Conservation (phyloP, 305 asterid species). For the Ajuga reptans region DNA sequence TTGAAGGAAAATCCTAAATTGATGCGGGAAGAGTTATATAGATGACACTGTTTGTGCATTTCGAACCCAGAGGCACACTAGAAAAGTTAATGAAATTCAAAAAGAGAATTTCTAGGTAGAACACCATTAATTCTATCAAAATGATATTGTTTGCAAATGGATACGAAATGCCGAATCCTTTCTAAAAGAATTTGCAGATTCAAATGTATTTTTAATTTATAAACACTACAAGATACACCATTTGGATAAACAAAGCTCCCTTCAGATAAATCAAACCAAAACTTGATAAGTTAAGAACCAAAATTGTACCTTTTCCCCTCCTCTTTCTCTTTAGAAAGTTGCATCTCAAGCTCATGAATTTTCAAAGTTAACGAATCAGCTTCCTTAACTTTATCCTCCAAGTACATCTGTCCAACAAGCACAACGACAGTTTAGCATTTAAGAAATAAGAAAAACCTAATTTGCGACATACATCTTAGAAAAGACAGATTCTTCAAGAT, state of each 20-base stretch:
- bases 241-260: neutral
- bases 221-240: neutral
- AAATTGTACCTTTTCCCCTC: slow-evolving; percentile 55
- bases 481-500: neutral
- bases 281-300: neutral
- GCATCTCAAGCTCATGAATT: slow-evolving; percentile 66
- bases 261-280: slow-evolving; percentile 8
- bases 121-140: neutral
- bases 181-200: slow-evolving; percentile 7
- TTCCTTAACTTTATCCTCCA: slow-evolving; percentile 55
- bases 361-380: slow-evolving; percentile 38
- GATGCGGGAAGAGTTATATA: neutral
- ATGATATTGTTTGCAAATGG: too few relatives aligned
- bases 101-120: neutral
- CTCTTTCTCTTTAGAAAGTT: slow-evolving; percentile 60
- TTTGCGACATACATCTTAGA: neutral
- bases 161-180: neutral
- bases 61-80: neutral
- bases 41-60: neutral
- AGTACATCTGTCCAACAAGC: slow-evolving; percentile 44
- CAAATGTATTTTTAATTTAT: neutral
- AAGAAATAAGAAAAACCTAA: slow-evolving; percentile 7
- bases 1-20: neutral
- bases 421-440: slow-evolving; percentile 14
- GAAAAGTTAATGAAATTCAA: neutral